These are phyloP conservation scores for Symbiotaphrina buchneri DNA, from an alignment of 495 filamentous ascomycete species.

Conservation along the genomic window DNA sequence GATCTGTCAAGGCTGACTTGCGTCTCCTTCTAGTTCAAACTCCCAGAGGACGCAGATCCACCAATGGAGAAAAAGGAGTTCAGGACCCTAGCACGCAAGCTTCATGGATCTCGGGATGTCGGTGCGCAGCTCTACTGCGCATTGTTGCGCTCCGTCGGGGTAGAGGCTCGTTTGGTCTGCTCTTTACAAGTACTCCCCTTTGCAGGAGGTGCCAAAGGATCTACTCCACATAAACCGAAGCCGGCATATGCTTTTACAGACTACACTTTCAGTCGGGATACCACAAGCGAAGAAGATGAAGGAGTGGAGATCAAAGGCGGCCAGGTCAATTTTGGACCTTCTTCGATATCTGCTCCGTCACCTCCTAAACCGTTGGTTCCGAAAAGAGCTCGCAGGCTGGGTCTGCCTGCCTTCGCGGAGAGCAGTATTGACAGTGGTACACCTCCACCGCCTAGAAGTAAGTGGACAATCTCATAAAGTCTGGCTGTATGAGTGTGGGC, in stretches of 20 bases:
- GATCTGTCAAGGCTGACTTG: neutral
- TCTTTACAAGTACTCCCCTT: constrained; percentile 75
- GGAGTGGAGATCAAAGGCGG: neutral
- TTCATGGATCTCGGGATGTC: constrained; percentile 6
- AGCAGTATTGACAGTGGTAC: neutral
- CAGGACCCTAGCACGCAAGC: constrained; percentile 1
- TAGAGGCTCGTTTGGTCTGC: constrained; percentile 76
- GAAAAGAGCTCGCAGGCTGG: constrained; percentile 15
- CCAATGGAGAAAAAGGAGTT: constrained; percentile 47
- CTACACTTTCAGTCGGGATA: neutral
- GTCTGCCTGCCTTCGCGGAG: constrained; percentile 16
- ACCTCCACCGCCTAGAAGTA: neutral
- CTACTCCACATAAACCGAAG: constrained; percentile 16
- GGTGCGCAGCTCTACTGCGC: constrained; percentile 65
- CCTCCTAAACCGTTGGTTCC: neutral
- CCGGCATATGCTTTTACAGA: constrained; percentile 11
- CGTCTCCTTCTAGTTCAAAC: constrained; percentile 17
- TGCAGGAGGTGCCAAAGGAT: constrained; percentile 24
- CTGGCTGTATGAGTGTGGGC: neutral
- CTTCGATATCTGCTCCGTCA: neutral
- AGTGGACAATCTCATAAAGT: constrained; percentile 2
- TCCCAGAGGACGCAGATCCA: constrained; percentile 25
- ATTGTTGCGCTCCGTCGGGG: constrained; percentile 49
- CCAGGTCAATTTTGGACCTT: neutral
- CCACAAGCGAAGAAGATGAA: neutral